Evolutionary conservation across 1,284 basidiomycete genomes (phyloP).

Genomic region (Vanrija humicola): DNA sequence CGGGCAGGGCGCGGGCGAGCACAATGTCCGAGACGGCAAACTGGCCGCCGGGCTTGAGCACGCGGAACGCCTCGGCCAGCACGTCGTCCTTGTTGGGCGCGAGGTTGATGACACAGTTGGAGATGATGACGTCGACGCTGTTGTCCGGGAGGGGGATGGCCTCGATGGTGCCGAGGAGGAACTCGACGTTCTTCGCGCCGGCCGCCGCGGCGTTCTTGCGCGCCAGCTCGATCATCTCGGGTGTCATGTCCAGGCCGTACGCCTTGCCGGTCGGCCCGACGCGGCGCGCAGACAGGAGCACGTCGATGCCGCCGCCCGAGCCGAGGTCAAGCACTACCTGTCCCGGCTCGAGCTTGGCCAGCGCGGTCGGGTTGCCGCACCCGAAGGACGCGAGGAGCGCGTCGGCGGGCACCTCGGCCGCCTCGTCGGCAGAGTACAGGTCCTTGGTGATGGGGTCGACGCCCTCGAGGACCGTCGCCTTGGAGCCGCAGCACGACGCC

Average conservation of each 20-base stretch:
- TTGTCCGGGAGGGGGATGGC: conserved; percentile 53
- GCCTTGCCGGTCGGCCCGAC: conserved; percentile 55
- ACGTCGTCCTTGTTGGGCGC: conserved; percentile 51
- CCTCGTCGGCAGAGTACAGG: conserved; percentile 14
- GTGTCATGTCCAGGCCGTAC: conserved; percentile 56
- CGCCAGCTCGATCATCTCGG: conserved; percentile 18
- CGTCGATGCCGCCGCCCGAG: conserved; percentile 57
- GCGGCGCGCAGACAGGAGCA: conserved; percentile 55
- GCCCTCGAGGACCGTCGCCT: conserved; percentile 4
- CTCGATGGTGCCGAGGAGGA: conserved; percentile 51
- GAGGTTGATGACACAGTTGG: conserved; percentile 58
- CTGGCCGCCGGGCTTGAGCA: conserved; percentile 91
- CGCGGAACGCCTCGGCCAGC: conserved; percentile 85
- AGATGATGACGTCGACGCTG: conserved; percentile 56
- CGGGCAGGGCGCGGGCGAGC: conserved; percentile 9
- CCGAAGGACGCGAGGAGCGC: conserved; percentile 19
- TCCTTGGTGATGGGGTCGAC: conserved; percentile 19
- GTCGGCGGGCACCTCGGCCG: conserved; percentile 12
- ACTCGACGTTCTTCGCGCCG: conserved; percentile 51
- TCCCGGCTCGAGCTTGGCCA: conserved; percentile 47
- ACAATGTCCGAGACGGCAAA: conserved; percentile 66
- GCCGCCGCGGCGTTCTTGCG: conserved; percentile 52
- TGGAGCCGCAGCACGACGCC: conserved; percentile 16
- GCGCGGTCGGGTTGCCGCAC: conserved; percentile 20
- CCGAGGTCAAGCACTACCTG: conserved; percentile 58